Base-by-base conservation (phyloP, 148 eudicot species). In the Chenopodium berlandieri region DNA sequence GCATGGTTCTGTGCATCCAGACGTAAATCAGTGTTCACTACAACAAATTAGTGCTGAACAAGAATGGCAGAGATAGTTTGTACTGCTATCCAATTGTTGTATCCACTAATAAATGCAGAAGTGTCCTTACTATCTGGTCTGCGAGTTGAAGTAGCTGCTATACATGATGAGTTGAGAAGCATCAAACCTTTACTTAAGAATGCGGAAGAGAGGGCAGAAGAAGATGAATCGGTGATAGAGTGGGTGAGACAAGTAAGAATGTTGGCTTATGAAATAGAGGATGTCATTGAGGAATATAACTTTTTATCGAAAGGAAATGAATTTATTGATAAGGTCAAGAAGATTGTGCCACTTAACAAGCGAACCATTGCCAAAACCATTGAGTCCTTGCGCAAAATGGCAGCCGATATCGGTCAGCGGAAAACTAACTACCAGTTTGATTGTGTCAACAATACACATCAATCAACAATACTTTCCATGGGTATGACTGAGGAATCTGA, bases 181-280 rank as follows among this genome's bases (percentile, higher is more conserved):
- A 54, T 54, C 60, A 54, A 54, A 54, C 4, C 2, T 48, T 48
- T 48, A 10, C 52, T 48, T 48, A 10, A 54, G 60, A 54, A 48
- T 48, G 60, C 60, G 13, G 60, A 54, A 54, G 60, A 54, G 17
- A 54, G 60, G 2, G 60, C 60, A 12, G 60, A 12, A 2, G 60
- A 16, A 54, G 22, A 54, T 54, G 60, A 54, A 1, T 13, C 19
- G 0, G 60, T 54, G 60, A 54, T 14, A 54, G 69, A 67, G 23
- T 83, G 86, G 86, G 76, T 79, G 27, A 79, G 44, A 27, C 75
- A 46, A 79, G 82, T 83, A 16, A 83, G 86, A 63, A 22, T 1
- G 23, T 56, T 75, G 46, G 86, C 82, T 58, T 75, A 67, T 71
- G 82, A 83, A 52, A 83, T 75, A 46, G 82, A 83, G 40, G 86